A percentile compares a stretch with the other conserved stretches of the same genome.
Conservation (phyloP, 208 protist species). For the Crithidia brevicula region DNA sequence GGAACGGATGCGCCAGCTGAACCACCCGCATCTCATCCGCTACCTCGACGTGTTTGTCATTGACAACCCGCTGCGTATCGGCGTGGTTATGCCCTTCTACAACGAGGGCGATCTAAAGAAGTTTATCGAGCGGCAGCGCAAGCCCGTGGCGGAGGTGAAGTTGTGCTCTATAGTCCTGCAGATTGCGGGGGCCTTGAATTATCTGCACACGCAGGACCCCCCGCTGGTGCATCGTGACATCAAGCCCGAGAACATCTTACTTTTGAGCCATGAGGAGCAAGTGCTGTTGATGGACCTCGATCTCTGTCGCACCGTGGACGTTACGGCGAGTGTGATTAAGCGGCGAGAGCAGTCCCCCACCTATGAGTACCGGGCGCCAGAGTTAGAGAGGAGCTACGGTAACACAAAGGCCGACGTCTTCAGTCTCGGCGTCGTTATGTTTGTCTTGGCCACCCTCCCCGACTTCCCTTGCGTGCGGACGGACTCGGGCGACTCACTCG, state of each 20-base stretch:
- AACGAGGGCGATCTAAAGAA: conserved; percentile 72
- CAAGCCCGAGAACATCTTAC: conserved; percentile 90
- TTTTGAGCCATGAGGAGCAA: conserved; percentile 81
- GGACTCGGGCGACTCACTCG: conserved; percentile 47
- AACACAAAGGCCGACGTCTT: conserved; percentile 87
- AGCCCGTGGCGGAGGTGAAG: conserved; percentile 63
- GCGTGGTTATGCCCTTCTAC: conserved; percentile 88
- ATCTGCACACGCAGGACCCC: conserved; percentile 79
- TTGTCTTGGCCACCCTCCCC: conserved; percentile 76
- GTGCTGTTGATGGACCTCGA: conserved; percentile 91
- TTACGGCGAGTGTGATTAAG: conserved; percentile 46
- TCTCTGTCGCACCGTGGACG: conserved; percentile 65
- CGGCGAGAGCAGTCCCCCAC: conserved; percentile 51
- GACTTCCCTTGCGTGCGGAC: conserved; percentile 67
- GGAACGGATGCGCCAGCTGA: conserved; percentile 68
- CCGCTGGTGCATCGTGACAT: conserved; percentile 89
- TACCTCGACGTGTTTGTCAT: conserved; percentile 78
- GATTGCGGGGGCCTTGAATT: conserved; percentile 73
- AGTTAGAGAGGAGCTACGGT: conserved; percentile 47
- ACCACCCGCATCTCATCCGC: conserved; percentile 81
- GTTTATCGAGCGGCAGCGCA: conserved; percentile 62
- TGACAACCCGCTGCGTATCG: conserved; percentile 57
- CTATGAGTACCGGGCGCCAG: conserved; percentile 82
- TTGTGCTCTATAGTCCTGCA: conserved; percentile 84
- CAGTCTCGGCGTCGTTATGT: conserved; percentile 83